Evolutionary conservation across 2,329 filamentous ascomycete species (phyloP).

Genomic region (Sporothrix globosa): DNA sequence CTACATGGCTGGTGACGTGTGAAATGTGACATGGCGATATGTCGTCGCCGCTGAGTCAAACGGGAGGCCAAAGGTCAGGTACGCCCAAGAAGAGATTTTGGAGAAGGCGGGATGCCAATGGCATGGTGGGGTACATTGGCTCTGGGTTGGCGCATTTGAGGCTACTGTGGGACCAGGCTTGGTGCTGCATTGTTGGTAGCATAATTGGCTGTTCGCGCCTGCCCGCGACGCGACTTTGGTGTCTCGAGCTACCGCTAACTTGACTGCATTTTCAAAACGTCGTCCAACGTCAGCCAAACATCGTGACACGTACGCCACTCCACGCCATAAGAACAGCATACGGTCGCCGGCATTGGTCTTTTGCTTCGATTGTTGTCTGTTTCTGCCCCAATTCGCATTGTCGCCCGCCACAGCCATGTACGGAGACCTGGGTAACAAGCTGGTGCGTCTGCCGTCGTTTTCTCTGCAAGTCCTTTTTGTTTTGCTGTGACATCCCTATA

Average conservation of each 20-base stretch:
- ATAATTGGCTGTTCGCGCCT: conserved; percentile 21
- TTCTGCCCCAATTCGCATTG: background rate
- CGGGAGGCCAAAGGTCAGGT: background rate
- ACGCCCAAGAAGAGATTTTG: background rate
- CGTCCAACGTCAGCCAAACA: background rate
- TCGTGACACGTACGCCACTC: no score
- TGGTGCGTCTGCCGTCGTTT: conserved; percentile 56
- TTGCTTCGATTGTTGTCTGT: background rate
- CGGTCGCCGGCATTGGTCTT: background rate
- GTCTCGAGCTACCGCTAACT: background rate
- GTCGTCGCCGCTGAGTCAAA: conserved; percentile 3
- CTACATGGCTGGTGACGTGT: no score
- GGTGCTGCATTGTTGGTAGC: conserved; percentile 14
- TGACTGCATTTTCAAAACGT: background rate
- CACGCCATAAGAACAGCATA: background rate
- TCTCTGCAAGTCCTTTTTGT: background rate
- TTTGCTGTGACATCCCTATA: background rate
- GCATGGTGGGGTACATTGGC: conserved; percentile 12
- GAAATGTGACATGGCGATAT: background rate
- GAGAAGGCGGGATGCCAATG: conserved; percentile 2
- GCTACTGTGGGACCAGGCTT: background rate
- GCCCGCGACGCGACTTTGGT: conserved; percentile 19
- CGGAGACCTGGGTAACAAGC: conserved; percentile 82
- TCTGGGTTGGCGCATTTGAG: background rate
- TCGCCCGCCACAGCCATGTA: conserved; percentile 63